A percentile compares a stretch with the other conserved stretches of the same genome.
Conservation (phyloP, 2,329 filamentous ascomycete species). For the Colletotrichum tamarilloi region DNA sequence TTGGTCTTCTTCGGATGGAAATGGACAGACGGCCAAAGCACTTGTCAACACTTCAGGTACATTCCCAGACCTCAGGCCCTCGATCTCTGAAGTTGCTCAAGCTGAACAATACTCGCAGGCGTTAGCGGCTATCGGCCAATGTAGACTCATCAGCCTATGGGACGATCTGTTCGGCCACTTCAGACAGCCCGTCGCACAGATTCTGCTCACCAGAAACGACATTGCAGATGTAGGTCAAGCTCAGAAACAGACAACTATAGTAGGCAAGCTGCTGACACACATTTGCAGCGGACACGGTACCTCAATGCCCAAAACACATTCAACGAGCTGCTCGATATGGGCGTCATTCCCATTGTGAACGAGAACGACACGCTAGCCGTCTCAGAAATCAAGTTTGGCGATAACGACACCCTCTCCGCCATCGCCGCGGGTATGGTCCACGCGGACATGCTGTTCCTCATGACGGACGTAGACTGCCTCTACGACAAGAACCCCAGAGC, state of each 20-base stretch:
- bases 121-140: slow-evolving; percentile 95
- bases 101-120: slow-evolving; percentile 61
- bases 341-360: slow-evolving; percentile 97
- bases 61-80: slow-evolving; percentile 23
- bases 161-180: slow-evolving; percentile 91
- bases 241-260: background rate
- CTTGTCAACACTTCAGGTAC: slow-evolving; percentile 84
- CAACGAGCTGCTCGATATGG: slow-evolving; percentile 88
- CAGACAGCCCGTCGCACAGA: slow-evolving; percentile 91
- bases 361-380: slow-evolving; percentile 98
- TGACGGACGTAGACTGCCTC: slow-evolving; percentile 98
- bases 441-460: slow-evolving; percentile 95
- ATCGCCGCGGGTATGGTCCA: slow-evolving; percentile 98
- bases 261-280: slow-evolving; percentile 31
- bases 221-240: slow-evolving; percentile 82
- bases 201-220: slow-evolving; percentile 92
- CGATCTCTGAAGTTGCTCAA: background rate
- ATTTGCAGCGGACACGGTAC: slow-evolving; percentile 82
- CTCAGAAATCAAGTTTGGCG: slow-evolving; percentile 98
- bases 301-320: slow-evolving; percentile 97
- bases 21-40: slow-evolving; percentile 89
- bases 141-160: slow-evolving; percentile 94
- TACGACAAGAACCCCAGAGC: slow-evolving; percentile 95
- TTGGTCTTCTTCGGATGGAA: slow-evolving; percentile 91
- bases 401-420: slow-evolving; percentile 97